A percentile compares a stretch with the other conserved stretches of the same genome.
phyloP scores from a whole-genome alignment of 441 rosid genomes.

The Arabidopsis lyrata region DNA sequence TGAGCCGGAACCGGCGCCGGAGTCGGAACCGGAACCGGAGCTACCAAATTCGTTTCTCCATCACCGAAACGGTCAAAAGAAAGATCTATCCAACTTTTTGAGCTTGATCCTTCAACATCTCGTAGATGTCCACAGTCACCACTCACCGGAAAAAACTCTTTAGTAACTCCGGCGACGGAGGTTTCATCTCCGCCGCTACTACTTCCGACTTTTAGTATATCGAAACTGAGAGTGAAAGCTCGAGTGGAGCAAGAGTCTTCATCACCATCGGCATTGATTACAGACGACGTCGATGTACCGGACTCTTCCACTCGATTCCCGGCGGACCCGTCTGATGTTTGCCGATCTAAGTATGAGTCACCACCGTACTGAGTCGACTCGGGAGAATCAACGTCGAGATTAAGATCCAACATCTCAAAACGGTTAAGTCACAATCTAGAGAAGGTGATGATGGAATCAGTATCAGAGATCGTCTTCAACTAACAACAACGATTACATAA shows the following conservation, averaged over 20 bases:
- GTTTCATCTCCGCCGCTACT: constrained; percentile 41
- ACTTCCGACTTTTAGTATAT: constrained; percentile 62
- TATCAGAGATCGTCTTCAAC: constrained; percentile 4
- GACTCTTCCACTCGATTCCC: constrained; percentile 60
- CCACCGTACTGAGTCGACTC: constrained; percentile 63
- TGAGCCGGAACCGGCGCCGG: constrained; percentile 40
- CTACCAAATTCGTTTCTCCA: constrained; percentile 52
- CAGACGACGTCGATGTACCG: constrained; percentile 83
- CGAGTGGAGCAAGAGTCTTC: constrained; percentile 76
- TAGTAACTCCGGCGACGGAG: constrained; percentile 50
- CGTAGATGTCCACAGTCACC: constrained; percentile 48
- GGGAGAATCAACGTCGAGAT: constrained; percentile 63
- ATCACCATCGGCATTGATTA: constrained; percentile 77
- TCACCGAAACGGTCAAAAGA: constrained; percentile 46
- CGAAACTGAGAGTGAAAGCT: constrained; percentile 65
- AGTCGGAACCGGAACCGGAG: constrained; percentile 50
- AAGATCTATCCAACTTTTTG: constrained; percentile 65
- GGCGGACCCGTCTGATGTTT: constrained; percentile 52
- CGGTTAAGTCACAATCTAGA: constrained; percentile 1
- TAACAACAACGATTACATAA: constrained; percentile 8
- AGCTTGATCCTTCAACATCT: constrained; percentile 50
- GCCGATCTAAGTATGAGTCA: constrained; percentile 50
- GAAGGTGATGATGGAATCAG: constrained; percentile 30
- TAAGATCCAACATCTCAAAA: constrained; percentile 81
- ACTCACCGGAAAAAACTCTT: constrained; percentile 68